These are phyloP conservation scores for Decorospora gaudefroyi DNA, from an alignment of 2,329 filamentous ascomycete genomes.

Conservation along the genomic window DNA sequence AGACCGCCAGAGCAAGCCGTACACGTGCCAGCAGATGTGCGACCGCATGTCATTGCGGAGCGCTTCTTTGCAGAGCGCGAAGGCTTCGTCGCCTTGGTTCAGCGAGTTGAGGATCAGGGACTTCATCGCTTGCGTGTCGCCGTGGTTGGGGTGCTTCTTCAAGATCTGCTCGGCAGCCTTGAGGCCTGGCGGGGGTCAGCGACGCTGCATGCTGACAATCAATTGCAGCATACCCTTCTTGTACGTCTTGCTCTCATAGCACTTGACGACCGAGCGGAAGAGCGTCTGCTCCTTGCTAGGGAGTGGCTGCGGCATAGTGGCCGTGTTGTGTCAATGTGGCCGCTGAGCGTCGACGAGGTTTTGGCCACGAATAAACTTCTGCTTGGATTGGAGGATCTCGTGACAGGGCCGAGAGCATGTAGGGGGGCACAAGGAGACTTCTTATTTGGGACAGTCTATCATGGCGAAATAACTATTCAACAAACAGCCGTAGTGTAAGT, in stretches of 20 bases:
- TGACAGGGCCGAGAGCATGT: background rate
- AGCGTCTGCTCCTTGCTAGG: slow-evolving; percentile 89
- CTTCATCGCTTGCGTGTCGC: slow-evolving; percentile 99
- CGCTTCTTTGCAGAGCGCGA: slow-evolving; percentile 87
- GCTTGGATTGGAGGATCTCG: slow-evolving; percentile 16
- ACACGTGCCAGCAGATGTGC: slow-evolving; percentile 99
- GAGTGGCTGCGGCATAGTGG: slow-evolving; percentile 71
- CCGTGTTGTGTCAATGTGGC: slow-evolving; percentile 13
- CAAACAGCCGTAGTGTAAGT: slow-evolving; percentile 9
- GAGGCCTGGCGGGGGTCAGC: slow-evolving; percentile 64
- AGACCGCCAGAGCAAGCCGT: slow-evolving; percentile 88
- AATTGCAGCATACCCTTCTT: slow-evolving; percentile 67
- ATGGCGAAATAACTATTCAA: slow-evolving; percentile 14
- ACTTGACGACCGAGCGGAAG: slow-evolving; percentile 91
- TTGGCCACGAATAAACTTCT: slow-evolving; percentile 16
- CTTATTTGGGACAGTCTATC: slow-evolving; percentile 13
- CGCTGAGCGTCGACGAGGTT: slow-evolving; percentile 14
- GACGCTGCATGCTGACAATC: slow-evolving; percentile 10
- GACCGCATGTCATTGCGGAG: slow-evolving; percentile 98
- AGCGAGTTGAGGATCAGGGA: slow-evolving; percentile 92
- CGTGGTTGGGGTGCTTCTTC: slow-evolving; percentile 92
- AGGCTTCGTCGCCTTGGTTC: slow-evolving; percentile 91
- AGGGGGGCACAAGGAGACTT: slow-evolving; percentile 4
- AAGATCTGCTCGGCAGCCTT: slow-evolving; percentile 97
- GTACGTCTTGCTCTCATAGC: slow-evolving; percentile 98